Percentiles rank a stretch among this genome's conserved stretches.
Conservation (phyloP, 164 flowering plant species). For the grape (Vitis vinifera) region DNA sequence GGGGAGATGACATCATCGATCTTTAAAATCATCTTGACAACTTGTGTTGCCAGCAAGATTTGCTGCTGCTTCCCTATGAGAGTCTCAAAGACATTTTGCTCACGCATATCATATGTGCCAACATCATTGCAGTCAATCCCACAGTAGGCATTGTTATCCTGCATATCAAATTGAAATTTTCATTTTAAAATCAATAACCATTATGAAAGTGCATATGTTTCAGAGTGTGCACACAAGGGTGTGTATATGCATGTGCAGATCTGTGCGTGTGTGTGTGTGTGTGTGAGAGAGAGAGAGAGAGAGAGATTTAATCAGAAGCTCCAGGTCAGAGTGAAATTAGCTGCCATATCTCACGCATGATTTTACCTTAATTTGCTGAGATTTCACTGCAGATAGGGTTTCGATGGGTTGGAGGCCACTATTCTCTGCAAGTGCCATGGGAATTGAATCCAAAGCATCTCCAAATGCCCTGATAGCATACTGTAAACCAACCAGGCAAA, state of each 20-base stretch:
- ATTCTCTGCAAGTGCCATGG: conserved; percentile 98
- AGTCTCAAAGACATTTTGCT: conserved; percentile 94
- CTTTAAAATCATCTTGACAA: conserved; percentile 95
- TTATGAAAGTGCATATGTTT: neutral
- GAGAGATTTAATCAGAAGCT: neutral
- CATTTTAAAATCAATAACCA: neutral
- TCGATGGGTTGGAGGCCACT: conserved; percentile 98
- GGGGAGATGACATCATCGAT: conserved; percentile 93
- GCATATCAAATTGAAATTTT: conserved; percentile 21
- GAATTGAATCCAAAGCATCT: conserved; percentile 88
- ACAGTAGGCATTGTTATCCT: conserved; percentile 78
- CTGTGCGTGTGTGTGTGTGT: accelerated
- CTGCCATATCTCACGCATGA: too few relatives aligned
- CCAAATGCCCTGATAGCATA: conserved; percentile 96
- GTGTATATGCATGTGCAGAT: too few relatives aligned
- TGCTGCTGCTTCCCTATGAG: conserved; percentile 97
- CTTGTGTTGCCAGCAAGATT: conserved; percentile 89
- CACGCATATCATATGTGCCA: conserved; percentile 94
- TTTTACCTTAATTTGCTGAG: conserved; percentile 91
- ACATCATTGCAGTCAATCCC: conserved; percentile 97
- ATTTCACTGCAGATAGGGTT: conserved; percentile 86
- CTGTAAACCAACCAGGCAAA: conserved; percentile 34
- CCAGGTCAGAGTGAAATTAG: too few relatives aligned
- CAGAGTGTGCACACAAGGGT: too few relatives aligned
- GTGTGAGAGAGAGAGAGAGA: conserved; percentile 1